Percentiles rank a stretch among this genome's conserved stretches.
Conservation (phyloP, 2,329 filamentous ascomycete genomes). For the Exophiala alcalophila region DNA sequence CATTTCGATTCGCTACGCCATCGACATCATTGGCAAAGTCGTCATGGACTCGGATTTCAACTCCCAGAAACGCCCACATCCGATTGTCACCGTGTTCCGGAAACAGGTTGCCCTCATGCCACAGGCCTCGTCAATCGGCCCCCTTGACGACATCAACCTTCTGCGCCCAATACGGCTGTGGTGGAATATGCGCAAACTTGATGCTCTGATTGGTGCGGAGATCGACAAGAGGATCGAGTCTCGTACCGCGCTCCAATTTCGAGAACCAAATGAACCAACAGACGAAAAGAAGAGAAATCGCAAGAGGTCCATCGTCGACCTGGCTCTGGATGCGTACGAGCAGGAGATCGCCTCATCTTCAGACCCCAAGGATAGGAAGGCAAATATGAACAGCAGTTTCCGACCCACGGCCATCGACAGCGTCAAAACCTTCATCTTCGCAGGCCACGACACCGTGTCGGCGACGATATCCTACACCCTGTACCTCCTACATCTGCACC, state of each 20-base stretch:
- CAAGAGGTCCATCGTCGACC: slow-evolving; percentile 26
- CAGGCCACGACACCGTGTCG: slow-evolving; percentile 31
- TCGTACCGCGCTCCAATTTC: slow-evolving; percentile 1
- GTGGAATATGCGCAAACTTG: slow-evolving; percentile 27
- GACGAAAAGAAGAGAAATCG: slow-evolving; percentile 18
- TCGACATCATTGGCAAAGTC: slow-evolving; percentile 36
- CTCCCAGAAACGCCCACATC: slow-evolving; percentile 28
- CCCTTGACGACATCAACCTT: slow-evolving; percentile 16
- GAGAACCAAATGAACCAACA: neutral
- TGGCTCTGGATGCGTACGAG: slow-evolving; percentile 28
- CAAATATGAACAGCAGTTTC: slow-evolving; percentile 14
- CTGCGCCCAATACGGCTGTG: slow-evolving; percentile 17
- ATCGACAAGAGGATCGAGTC: slow-evolving; percentile 20
- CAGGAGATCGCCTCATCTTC: slow-evolving; percentile 14
- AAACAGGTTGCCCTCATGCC: slow-evolving; percentile 27
- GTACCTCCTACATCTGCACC: slow-evolving; percentile 41
- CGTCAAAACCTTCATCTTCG: slow-evolving; percentile 35
- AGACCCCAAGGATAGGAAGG: neutral
- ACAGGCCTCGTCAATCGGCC: slow-evolving; percentile 4
- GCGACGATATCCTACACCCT: slow-evolving; percentile 35
- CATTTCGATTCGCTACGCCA: slow-evolving; percentile 32
- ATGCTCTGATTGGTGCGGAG: slow-evolving; percentile 21
- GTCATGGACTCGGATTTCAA: slow-evolving; percentile 30
- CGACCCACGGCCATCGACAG: slow-evolving; percentile 27
- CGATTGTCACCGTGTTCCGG: slow-evolving; percentile 30